A percentile compares a stretch with the other conserved stretches of the same genome.
phyloP scores from a whole-genome alignment of 352 stramenopile species.

The Phytophthora crassamura region DNA sequence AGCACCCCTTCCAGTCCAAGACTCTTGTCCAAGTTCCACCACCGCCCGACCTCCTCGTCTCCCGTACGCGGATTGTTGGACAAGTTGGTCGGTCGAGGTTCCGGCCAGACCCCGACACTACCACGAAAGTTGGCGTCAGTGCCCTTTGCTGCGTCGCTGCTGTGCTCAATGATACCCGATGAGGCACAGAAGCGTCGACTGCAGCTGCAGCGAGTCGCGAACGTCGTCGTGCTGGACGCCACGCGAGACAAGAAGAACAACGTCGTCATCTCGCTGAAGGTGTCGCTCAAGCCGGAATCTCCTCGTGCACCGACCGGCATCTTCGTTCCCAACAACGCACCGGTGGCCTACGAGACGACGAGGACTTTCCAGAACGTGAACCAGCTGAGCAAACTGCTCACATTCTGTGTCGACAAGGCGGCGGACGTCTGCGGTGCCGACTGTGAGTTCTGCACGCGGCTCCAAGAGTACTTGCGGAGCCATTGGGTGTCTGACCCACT shows the following conservation, averaged over 20 bases:
- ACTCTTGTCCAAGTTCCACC: background rate
- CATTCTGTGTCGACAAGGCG: conserved; percentile 22
- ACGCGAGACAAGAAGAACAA: conserved; percentile 31
- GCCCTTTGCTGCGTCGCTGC: conserved; percentile 23
- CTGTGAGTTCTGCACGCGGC: conserved; percentile 20
- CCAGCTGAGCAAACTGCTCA: conserved; percentile 16
- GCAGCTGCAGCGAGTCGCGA: conserved; percentile 27
- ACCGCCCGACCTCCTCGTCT: background rate
- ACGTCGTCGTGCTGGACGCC: conserved; percentile 26
- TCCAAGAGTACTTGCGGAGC: conserved; percentile 16
- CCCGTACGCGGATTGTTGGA: conserved; percentile 17
- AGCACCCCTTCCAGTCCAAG: conserved; percentile 2
- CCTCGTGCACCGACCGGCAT: conserved; percentile 12
- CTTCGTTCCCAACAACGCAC: conserved; percentile 14
- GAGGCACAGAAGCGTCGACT: conserved; percentile 7
- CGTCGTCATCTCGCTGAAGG: conserved; percentile 22
- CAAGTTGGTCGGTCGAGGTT: conserved; percentile 15
- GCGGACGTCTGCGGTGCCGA: background rate
- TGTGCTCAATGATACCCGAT: conserved; percentile 9
- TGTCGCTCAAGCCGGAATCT: conserved; percentile 19
- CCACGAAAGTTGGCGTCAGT: conserved; percentile 21
- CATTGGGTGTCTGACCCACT: conserved; percentile 22
- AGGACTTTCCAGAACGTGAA: conserved; percentile 28
- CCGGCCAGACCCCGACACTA: conserved; percentile 5
- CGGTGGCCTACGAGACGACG: background rate